Evolutionary conservation across 1,139 yeast genomes (phyloP).

Genomic region (Geotrichum citri-aurantii): DNA sequence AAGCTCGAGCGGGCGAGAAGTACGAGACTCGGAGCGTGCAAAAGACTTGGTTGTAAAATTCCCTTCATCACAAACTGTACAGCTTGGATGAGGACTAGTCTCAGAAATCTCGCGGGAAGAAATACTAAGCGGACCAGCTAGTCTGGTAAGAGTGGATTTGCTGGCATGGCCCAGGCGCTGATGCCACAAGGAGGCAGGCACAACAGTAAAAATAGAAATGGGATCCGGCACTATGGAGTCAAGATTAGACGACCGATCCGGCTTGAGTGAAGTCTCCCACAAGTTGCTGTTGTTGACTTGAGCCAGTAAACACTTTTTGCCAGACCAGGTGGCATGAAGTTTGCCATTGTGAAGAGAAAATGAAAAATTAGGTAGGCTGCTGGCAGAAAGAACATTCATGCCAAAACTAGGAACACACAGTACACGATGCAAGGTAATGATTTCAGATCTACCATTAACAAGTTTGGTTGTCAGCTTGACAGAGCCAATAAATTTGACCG

Average conservation of each 20-base stretch:
- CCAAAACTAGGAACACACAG: not conserved
- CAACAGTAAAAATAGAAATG: no score
- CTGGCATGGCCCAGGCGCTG: no score
- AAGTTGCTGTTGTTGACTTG: no score
- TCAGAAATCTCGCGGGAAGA: not conserved
- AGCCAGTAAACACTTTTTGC: no score
- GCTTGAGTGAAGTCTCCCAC: no score
- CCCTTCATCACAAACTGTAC: not conserved
- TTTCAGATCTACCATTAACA: not conserved
- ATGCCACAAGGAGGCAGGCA: no score
- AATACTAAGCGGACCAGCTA: not conserved
- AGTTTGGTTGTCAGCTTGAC: not conserved
- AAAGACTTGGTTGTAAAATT: not conserved
- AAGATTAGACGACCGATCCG: no score
- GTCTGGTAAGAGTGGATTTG: not conserved
- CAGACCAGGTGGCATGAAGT: no score
- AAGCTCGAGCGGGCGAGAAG: not conserved
- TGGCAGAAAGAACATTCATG: not conserved
- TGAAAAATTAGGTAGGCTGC: not conserved
- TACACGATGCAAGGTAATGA: not conserved
- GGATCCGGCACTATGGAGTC: no score
- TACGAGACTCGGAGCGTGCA: not conserved
- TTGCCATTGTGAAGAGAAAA: no score
- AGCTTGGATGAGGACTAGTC: not conserved
- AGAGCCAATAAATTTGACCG: not conserved